These are phyloP conservation scores for Vanrija sp. DNA, from an alignment of 1,284 basidiomycete species.

Conservation along the genomic window DNA sequence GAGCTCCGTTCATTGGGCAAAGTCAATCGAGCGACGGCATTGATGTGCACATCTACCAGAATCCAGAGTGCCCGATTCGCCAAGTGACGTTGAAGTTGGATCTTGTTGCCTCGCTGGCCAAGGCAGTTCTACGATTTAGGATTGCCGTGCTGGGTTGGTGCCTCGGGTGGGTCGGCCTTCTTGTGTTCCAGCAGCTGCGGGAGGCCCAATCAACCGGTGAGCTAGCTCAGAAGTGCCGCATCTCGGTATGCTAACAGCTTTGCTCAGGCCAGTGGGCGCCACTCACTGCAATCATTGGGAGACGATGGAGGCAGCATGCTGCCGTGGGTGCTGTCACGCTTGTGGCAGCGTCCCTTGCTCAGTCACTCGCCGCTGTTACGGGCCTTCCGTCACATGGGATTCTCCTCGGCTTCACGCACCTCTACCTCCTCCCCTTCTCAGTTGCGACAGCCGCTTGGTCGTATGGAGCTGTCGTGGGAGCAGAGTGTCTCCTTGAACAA, in stretches of 20 bases:
- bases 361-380: neutral
- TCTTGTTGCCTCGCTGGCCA: slow-evolving; percentile 64
- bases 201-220: neutral
- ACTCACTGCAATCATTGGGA: neutral
- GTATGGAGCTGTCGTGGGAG: slow-evolving; percentile 1
- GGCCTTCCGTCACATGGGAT: neutral
- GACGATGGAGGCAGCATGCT: neutral
- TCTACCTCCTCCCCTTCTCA: neutral
- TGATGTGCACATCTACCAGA: slow-evolving; percentile 42
- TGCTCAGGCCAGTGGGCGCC: neutral
- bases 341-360: neutral
- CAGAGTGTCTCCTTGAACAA: neutral
- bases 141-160: slow-evolving; percentile 66
- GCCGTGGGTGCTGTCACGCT: neutral
- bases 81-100: slow-evolving; percentile 59
- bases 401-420: slow-evolving; percentile 8
- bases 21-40: slow-evolving; percentile 16
- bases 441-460: slow-evolving; percentile 55
- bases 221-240: neutral
- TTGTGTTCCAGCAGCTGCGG: slow-evolving; percentile 52
- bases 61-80: slow-evolving; percentile 46
- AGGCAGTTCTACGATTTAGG: slow-evolving; percentile 67
- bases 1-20: slow-evolving; percentile 59
- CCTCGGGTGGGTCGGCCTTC: slow-evolving; percentile 59
- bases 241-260: neutral